Conservation (phyloP, 2,329 filamentous ascomycete genomes). For the Leptographium lundbergii region DNA sequence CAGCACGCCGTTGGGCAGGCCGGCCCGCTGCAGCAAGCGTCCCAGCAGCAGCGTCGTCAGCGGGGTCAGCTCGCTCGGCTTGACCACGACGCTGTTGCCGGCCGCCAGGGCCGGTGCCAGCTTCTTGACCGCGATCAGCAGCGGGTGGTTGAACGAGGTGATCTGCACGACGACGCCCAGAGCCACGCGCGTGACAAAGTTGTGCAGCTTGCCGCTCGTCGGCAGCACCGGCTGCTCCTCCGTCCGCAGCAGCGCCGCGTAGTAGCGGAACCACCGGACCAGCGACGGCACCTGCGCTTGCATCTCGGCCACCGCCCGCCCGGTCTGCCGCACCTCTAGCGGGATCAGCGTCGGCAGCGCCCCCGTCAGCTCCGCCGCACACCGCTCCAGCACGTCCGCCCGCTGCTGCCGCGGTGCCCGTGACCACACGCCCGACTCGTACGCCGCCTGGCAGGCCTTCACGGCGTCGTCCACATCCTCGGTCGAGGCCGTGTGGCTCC, state of each 20-base stretch:
- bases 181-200: conserved; percentile 40
- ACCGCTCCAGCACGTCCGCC: conserved; percentile 49
- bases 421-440: conserved; percentile 43
- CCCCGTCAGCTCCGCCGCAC: conserved; percentile 38
- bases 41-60: conserved; percentile 48
- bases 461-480: conserved; percentile 30
- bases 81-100: conserved; percentile 47
- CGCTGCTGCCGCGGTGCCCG: conserved; percentile 41
- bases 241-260: conserved; percentile 52
- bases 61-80: conserved; percentile 51
- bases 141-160: conserved; percentile 46
- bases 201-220: conserved; percentile 46
- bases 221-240: conserved; percentile 55
- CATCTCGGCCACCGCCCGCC: conserved; percentile 58
- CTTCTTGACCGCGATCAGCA: conserved; percentile 47
- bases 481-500: conserved; percentile 34
- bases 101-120: conserved; percentile 46
- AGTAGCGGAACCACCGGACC: conserved; percentile 60
- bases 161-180: conserved; percentile 46
- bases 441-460: conserved; percentile 28
- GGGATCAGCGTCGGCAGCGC: conserved; percentile 43
- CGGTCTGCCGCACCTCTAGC: conserved; percentile 56
- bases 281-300: conserved; percentile 53
- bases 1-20: conserved; percentile 58
- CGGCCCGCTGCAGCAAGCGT: conserved; percentile 49